These are phyloP conservation scores for Diaporthe ampelina DNA, from an alignment of 2,329 filamentous ascomycete species.

Conservation along the genomic window DNA sequence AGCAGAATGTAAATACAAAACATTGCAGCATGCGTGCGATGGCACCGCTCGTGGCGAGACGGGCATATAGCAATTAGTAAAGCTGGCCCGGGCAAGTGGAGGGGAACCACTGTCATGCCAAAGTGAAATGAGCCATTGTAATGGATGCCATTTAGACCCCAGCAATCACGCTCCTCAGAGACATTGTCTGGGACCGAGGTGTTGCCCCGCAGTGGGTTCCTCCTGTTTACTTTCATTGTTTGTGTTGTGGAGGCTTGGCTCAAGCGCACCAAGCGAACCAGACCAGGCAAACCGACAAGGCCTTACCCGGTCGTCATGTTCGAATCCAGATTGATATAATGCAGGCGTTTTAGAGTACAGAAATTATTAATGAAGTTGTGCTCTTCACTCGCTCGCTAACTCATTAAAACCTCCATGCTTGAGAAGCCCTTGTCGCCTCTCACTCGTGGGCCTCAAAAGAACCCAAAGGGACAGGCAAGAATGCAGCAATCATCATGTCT, in stretches of 20 bases:
- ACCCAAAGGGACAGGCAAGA: not conserved
- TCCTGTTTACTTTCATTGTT: slow-evolving; percentile 36
- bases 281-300: not conserved
- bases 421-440: not conserved
- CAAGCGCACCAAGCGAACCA: not conserved
- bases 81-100: not conserved
- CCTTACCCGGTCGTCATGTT: not conserved
- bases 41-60: not conserved
- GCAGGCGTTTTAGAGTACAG: not conserved
- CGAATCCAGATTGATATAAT: not conserved
- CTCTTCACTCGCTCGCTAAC: slow-evolving; percentile 30
- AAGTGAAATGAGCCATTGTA: slow-evolving; percentile 25
- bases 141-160: slow-evolving; percentile 31
- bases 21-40: not conserved
- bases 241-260: slow-evolving; percentile 20
- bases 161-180: slow-evolving; percentile 25
- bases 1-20: slow-evolving; percentile 15
- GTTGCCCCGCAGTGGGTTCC: slow-evolving; percentile 31
- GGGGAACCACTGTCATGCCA: slow-evolving; percentile 24
- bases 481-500: slow-evolving; percentile 31
- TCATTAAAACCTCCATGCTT: slow-evolving; percentile 1
- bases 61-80: not conserved
- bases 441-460: not conserved
- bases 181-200: slow-evolving; percentile 23
- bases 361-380: slow-evolving; percentile 31